Conservation (phyloP, 495 filamentous ascomycete genomes). For the Penicillium desertorum region DNA sequence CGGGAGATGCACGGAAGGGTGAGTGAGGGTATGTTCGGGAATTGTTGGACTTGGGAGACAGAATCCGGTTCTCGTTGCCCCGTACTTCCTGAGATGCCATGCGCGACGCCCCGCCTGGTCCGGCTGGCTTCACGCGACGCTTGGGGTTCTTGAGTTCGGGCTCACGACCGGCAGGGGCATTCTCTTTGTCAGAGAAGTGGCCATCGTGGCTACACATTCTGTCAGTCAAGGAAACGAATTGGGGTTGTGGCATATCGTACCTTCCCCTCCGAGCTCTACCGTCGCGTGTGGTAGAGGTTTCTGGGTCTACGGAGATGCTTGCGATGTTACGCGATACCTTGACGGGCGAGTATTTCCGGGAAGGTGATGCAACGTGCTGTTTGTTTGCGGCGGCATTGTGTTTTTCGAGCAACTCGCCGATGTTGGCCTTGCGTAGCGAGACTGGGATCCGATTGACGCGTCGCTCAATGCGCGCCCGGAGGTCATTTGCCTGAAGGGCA, state of each 20-base stretch:
- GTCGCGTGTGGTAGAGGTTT: constrained; percentile 29
- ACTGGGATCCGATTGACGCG: constrained; percentile 90
- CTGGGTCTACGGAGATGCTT: constrained; percentile 34
- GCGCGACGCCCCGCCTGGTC: constrained; percentile 43
- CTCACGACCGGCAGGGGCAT: constrained; percentile 50
- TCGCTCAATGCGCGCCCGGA: constrained; percentile 85
- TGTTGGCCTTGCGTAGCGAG: constrained; percentile 72
- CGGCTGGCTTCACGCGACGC: constrained; percentile 51
- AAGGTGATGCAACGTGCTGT: constrained; percentile 29
- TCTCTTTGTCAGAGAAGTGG: constrained; percentile 74
- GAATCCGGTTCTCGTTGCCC: constrained; percentile 54
- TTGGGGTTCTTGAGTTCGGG: constrained; percentile 58
- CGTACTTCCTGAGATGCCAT: constrained; percentile 51
- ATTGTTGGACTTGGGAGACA: constrained; percentile 81
- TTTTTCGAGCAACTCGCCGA: constrained; percentile 75
- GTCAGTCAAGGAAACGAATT: constrained; percentile 15
- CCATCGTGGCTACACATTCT: constrained; percentile 57
- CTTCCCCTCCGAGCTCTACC: constrained; percentile 60
- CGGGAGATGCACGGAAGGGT: constrained; percentile 48
- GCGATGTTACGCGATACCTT: constrained; percentile 34
- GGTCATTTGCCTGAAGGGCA: constrained; percentile 77
- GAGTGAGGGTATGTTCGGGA: constrained; percentile 65
- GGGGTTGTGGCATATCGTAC: constrained; percentile 39
- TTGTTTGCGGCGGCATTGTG: constrained; percentile 39
- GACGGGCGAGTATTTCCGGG: constrained; percentile 31